Evolutionary conservation across 78 protist species (phyloP).

Genomic region (Dictyostelium firmibasis): DNA sequence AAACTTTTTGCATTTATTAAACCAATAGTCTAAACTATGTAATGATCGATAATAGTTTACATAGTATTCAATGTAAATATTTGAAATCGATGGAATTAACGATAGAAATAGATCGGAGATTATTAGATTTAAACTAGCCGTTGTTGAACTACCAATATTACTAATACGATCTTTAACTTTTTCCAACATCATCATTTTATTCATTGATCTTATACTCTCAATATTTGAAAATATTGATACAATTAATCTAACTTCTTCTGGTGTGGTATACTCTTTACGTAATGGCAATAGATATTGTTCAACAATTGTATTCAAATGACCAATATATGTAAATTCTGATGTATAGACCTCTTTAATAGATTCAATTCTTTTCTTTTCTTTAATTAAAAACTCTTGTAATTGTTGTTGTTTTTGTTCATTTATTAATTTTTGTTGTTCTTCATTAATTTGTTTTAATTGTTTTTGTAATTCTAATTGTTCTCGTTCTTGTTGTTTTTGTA

Average conservation of each 20-base stretch:
- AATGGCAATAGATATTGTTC: slow-evolving; percentile 53
- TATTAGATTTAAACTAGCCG: neutral
- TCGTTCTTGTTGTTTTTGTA: neutral
- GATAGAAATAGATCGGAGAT: slow-evolving; percentile 32
- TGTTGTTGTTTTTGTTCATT: neutral
- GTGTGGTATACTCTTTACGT: slow-evolving; percentile 31
- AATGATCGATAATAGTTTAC: slow-evolving; percentile 66
- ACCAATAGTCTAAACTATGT: slow-evolving; percentile 32
- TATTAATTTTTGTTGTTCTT: neutral
- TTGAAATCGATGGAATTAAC: slow-evolving; percentile 2
- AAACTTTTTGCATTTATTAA: slow-evolving; percentile 29
- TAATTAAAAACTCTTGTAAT: neutral
- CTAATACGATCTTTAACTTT: neutral
- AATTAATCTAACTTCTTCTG: slow-evolving; percentile 66
- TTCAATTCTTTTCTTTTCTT: slow-evolving; percentile 52
- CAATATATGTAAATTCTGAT: slow-evolving; percentile 23
- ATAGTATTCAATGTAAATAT: slow-evolving; percentile 47
- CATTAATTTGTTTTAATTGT: neutral
- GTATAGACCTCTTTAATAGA: slow-evolving; percentile 51
- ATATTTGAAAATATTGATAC: slow-evolving; percentile 67
- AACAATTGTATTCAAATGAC: slow-evolving; percentile 49
- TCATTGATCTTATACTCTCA: slow-evolving; percentile 24
- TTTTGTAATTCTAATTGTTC: neutral
- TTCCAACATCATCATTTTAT: neutral
- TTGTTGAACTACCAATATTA: neutral